phyloP scores from a whole-genome alignment of 805 yeast genomes.

The Hanseniaspora clermontiae region DNA sequence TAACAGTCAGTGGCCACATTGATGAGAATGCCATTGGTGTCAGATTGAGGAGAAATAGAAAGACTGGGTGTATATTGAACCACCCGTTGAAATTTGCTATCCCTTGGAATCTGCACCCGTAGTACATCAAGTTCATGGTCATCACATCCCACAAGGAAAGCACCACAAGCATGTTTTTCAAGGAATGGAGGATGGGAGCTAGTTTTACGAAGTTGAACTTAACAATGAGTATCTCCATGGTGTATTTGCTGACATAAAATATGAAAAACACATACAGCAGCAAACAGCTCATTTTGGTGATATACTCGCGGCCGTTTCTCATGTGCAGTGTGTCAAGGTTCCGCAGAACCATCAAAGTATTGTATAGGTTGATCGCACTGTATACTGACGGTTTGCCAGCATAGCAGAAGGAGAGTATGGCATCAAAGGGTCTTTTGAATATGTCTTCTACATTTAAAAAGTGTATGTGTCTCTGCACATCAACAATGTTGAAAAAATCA shows the following conservation, averaged over 20 bases:
- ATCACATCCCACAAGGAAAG: conserved; percentile 2
- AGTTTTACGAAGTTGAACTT: neutral
- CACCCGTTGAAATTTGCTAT: conserved; percentile 2
- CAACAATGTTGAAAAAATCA: neutral
- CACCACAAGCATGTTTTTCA: neutral
- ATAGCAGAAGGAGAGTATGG: neutral
- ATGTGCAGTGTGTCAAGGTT: neutral
- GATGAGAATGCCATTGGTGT: neutral
- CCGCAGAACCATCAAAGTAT: neutral
- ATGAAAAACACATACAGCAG: neutral
- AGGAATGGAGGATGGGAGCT: neutral
- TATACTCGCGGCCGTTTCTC: neutral
- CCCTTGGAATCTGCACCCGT: neutral
- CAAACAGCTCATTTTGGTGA: neutral
- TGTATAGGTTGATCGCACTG: neutral
- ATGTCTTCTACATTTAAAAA: neutral
- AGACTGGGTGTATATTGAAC: conserved; percentile 5
- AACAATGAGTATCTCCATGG: neutral
- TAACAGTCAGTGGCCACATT: neutral
- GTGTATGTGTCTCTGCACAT: neutral
- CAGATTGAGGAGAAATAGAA: neutral
- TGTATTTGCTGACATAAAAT: neutral
- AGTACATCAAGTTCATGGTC: conserved; percentile 2
- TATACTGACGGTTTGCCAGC: neutral
- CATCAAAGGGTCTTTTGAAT: neutral